A percentile compares a stretch with the other conserved stretches of the same genome.
Conservation (phyloP, 192 early-diverging fungal genomes). For the Podila epigama region DNA sequence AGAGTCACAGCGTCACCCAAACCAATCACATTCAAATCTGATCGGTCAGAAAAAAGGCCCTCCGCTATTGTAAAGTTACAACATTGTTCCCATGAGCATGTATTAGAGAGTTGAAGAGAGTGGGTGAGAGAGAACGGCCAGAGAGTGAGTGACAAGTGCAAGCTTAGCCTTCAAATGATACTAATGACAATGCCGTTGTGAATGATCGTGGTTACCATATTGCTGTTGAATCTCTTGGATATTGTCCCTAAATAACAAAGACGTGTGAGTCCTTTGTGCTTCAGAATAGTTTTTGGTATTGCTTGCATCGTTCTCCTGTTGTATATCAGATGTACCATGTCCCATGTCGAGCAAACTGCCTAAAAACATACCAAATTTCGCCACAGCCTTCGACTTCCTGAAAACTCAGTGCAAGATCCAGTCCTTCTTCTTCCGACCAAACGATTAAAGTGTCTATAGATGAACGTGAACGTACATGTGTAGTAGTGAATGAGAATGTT, state of each 20-base stretch:
- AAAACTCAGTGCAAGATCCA: constrained; percentile 93
- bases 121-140: no score
- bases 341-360: no score
- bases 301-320: neutral
- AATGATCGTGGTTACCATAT: constrained; percentile 37
- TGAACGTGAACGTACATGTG: neutral
- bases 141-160: neutral
- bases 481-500: no score
- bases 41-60: constrained; percentile 42
- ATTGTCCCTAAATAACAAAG: constrained; percentile 32
- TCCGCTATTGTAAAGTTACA: constrained; percentile 16
- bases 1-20: constrained; percentile 47
- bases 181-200: neutral
- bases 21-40: constrained; percentile 35
- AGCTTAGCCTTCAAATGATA: neutral
- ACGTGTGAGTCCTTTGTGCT: neutral
- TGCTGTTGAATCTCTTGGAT: constrained; percentile 45
- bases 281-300: neutral
- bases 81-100: neutral
- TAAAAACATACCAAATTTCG: constrained; percentile 54
- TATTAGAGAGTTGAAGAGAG: no score
- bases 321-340: no score
- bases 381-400: constrained; percentile 88
- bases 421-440: constrained; percentile 82
- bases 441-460: constrained; percentile 89